Evolutionary conservation across 176 grass and related monocot genomes (phyloP).

Genomic region (Carex scoparia): DNA sequence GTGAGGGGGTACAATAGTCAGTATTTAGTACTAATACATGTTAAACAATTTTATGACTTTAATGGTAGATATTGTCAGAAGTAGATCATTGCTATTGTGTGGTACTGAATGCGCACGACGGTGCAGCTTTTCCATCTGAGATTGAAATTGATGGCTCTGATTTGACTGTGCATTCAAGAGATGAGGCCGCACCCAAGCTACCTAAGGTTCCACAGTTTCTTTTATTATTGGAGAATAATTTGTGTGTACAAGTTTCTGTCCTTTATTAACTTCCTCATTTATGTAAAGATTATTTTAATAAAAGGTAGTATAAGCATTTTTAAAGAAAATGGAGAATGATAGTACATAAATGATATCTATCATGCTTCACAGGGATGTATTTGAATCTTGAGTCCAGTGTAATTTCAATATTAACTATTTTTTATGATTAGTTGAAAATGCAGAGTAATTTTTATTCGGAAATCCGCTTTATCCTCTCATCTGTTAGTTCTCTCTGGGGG

Average conservation of each 20-base stretch:
- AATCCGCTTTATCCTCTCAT: not conserved
- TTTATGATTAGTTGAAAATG: not conserved
- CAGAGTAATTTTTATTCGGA: not conserved
- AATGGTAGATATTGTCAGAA: conserved; percentile 77
- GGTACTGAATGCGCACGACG: conserved; percentile 85
- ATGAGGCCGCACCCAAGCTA: conserved; percentile 19
- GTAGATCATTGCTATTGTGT: conserved; percentile 97
- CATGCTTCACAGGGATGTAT: not conserved
- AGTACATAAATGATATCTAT: not conserved
- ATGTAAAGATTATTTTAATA: not conserved
- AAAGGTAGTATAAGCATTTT: not conserved
- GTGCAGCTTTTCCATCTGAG: conserved; percentile 86
- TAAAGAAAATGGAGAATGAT: not conserved
- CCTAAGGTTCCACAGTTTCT: conserved; percentile 53
- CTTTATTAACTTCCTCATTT: not conserved
- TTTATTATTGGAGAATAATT: not conserved
- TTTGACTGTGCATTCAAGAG: conserved; percentile 27
- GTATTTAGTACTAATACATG: not conserved
- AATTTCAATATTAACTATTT: not conserved
- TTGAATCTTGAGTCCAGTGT: not conserved
- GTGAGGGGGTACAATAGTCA: not conserved
- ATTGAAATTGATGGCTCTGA: conserved; percentile 6
- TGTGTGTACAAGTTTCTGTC: not conserved
- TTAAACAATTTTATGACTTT: conserved; percentile 29
- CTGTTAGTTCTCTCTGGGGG: not conserved